Conservation (phyloP, 306 rosid genomes). For the Quercus alba region DNA sequence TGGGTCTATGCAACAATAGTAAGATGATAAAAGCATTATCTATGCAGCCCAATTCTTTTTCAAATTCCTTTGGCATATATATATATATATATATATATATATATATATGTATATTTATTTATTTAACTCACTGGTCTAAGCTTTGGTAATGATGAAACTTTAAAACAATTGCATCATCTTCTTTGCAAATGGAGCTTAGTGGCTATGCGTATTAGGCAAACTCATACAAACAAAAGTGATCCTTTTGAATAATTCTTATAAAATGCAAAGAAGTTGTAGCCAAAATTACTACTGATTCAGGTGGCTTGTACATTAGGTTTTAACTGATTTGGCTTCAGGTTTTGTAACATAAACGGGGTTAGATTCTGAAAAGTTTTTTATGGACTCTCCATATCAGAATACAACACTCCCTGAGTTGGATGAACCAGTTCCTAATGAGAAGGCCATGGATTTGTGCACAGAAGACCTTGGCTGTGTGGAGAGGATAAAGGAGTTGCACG, state of each 20-base stretch:
- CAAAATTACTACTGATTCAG: no score
- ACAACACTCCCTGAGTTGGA: background rate
- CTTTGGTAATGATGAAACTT: background rate
- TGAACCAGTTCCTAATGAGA: background rate
- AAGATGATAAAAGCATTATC: background rate
- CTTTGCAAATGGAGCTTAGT: background rate
- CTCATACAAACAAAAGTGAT: background rate
- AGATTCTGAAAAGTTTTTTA: background rate
- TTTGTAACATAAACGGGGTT: background rate
- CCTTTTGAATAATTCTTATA: background rate
- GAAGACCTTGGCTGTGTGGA: background rate
- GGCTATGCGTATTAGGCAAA: background rate
- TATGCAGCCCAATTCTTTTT: background rate
- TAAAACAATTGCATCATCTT: background rate
- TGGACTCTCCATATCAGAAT: background rate
- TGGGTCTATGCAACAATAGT: background rate
- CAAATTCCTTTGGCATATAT: background rate
- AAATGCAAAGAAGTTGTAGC: background rate
- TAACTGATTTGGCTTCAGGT: background rate
- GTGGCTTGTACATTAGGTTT: background rate
- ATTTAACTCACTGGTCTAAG: background rate
- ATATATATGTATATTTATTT: no score
- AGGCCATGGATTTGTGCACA: background rate
- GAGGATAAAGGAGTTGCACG: slow-evolving; percentile 11
- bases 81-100: no score